Evolutionary conservation across 345 rosid species (phyloP).

Genomic region (Trapa incisa): DNA sequence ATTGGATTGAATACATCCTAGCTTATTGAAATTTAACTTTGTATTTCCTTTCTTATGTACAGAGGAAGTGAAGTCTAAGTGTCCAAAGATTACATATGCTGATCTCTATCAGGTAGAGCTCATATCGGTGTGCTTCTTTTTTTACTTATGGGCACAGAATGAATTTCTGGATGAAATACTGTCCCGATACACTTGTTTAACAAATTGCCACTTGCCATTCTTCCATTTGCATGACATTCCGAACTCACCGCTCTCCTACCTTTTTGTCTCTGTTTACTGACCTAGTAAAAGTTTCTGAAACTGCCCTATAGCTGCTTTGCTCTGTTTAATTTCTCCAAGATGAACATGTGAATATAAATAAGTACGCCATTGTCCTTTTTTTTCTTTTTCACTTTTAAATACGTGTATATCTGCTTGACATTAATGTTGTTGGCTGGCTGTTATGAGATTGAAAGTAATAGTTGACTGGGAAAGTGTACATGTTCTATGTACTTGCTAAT

Average conservation of each 20-base stretch:
- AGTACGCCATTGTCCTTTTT: too few relatives aligned
- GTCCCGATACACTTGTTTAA: too few relatives aligned
- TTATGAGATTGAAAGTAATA: too few relatives aligned
- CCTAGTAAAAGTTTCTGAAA: not conserved
- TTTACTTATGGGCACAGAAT: not conserved
- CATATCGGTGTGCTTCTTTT: not conserved
- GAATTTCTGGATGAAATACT: not conserved
- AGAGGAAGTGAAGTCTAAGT: slow-evolving; percentile 76
- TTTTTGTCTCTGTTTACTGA: not conserved
- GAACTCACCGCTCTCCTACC: not conserved
- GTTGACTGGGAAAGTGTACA: not conserved
- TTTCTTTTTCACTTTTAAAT: too few relatives aligned
- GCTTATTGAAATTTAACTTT: not conserved
- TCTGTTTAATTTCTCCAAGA: not conserved
- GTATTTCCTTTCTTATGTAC: slow-evolving; percentile 5
- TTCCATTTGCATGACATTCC: not conserved
- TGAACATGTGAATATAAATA: not conserved
- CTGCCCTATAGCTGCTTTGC: not conserved
- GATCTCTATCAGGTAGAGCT: slow-evolving; percentile 49
- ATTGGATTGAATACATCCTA: not conserved
- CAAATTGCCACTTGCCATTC: not conserved
- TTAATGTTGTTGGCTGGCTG: too few relatives aligned
- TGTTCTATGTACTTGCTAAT: not conserved
- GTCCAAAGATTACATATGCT: slow-evolving; percentile 71
- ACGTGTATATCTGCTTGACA: too few relatives aligned